Conservation (phyloP, 2,329 filamentous ascomycete genomes). For the Penicillium sp. region DNA sequence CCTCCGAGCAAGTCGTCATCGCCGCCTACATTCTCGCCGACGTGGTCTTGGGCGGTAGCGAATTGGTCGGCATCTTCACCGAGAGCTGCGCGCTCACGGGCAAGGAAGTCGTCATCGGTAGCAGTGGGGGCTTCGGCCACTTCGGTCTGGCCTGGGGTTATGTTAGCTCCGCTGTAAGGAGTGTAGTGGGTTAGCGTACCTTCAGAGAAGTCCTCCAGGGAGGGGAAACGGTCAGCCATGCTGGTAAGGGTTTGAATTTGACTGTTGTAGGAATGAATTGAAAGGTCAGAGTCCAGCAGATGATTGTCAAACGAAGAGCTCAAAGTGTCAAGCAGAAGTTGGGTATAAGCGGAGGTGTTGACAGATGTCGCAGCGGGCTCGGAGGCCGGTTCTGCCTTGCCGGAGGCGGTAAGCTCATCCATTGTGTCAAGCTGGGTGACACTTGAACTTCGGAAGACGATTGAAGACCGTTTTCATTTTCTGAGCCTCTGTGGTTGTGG, state of each 20-base stretch:
- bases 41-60: slow-evolving; percentile 68
- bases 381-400: slow-evolving; percentile 11
- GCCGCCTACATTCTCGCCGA: slow-evolving; percentile 62
- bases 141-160: slow-evolving; percentile 40
- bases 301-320: neutral
- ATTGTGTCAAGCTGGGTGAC: slow-evolving; percentile 12
- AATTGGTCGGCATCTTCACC: slow-evolving; percentile 95
- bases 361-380: slow-evolving; percentile 24
- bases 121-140: slow-evolving; percentile 31
- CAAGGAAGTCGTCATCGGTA: slow-evolving; percentile 78
- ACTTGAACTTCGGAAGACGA: slow-evolving; percentile 12
- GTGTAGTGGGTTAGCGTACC: slow-evolving; percentile 41
- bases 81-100: slow-evolving; percentile 84
- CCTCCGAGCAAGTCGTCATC: slow-evolving; percentile 66
- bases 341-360: slow-evolving; percentile 16
- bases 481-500: neutral
- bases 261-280: slow-evolving; percentile 8
- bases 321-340: slow-evolving; percentile 7
- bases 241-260: slow-evolving; percentile 20
- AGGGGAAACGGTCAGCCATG: slow-evolving; percentile 80
- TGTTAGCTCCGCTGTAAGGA: slow-evolving; percentile 21
- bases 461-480: neutral
- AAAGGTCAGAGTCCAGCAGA: slow-evolving; percentile 2
- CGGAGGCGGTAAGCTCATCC: slow-evolving; percentile 21
- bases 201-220: slow-evolving; percentile 73